Conservation (phyloP, 2,329 filamentous ascomycete genomes). For the Periglandula ipomoeae region DNA sequence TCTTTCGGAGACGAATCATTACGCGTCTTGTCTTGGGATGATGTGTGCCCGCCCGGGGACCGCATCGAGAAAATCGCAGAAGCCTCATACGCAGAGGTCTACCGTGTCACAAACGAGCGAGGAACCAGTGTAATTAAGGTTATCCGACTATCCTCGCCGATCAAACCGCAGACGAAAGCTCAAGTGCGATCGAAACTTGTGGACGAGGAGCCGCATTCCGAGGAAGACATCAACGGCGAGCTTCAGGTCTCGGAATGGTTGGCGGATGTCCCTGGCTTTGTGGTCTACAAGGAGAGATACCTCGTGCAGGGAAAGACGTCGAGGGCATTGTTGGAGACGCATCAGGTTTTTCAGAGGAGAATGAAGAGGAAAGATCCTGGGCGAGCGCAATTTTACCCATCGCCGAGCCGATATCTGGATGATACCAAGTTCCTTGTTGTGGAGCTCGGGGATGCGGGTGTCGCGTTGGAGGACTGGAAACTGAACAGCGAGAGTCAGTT, state of each 20-base stretch:
- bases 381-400: constrained; percentile 51
- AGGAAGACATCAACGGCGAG: constrained; percentile 47
- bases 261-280: constrained; percentile 55
- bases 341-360: constrained; percentile 46
- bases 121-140: constrained; percentile 58
- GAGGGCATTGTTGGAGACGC: constrained; percentile 46
- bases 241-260: constrained; percentile 55
- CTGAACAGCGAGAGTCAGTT: constrained; percentile 40
- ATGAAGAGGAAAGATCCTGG: constrained; percentile 46
- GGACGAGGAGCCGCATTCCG: constrained; percentile 48
- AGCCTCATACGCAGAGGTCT: constrained; percentile 58
- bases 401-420: constrained; percentile 49
- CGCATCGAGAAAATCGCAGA: constrained; percentile 55
- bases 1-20: constrained; percentile 19
- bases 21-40: constrained; percentile 44
- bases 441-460: constrained; percentile 54
- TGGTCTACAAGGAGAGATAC: constrained; percentile 56
- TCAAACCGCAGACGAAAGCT: constrained; percentile 47
- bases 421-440: constrained; percentile 51
- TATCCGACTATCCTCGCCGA: constrained; percentile 49
- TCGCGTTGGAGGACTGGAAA: constrained; percentile 49
- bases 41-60: constrained; percentile 45
- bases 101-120: constrained; percentile 48
- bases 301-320: constrained; percentile 48
- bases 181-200: constrained; percentile 45